These are phyloP conservation scores for Starmerella kuoi DNA, from an alignment of 805 yeast species.

Conservation along the genomic window DNA sequence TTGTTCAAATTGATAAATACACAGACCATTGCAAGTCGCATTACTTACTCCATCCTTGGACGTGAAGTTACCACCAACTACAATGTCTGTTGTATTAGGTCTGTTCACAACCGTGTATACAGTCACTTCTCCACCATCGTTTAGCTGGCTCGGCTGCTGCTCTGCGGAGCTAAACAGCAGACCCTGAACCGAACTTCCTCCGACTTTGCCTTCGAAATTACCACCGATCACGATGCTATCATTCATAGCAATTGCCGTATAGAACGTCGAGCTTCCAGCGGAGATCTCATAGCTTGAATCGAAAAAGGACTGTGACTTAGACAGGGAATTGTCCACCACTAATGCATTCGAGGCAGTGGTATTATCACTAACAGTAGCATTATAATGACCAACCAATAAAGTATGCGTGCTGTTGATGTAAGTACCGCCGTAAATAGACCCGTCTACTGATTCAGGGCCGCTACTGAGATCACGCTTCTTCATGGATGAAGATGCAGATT, in stretches of 20 bases:
- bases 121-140: background rate
- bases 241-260: constrained; percentile 2
- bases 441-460: background rate
- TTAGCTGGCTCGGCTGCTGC: constrained; percentile 10
- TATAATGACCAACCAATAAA: constrained; percentile 51
- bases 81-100: constrained; percentile 11
- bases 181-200: background rate
- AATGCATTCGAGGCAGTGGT: constrained; percentile 25
- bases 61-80: constrained; percentile 14
- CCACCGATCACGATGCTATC: constrained; percentile 21
- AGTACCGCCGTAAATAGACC: constrained; percentile 29
- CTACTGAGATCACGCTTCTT: background rate
- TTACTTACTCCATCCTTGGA: background rate
- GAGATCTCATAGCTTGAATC: background rate
- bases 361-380: constrained; percentile 26
- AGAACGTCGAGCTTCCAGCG: background rate
- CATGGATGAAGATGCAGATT: too few species aligned
- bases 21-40: constrained; percentile 32
- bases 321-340: constrained; percentile 12
- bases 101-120: constrained; percentile 7
- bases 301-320: background rate
- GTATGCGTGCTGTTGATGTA: constrained; percentile 39
- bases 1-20: constrained; percentile 40
- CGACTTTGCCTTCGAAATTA: constrained; percentile 1
- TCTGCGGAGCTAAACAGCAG: constrained; percentile 1